Percentiles rank a stretch among this genome's conserved stretches.
Evolutionary conservation across 1,284 basidiomycete species (phyloP).

Genomic region (Heterobasidion occidentale): DNA sequence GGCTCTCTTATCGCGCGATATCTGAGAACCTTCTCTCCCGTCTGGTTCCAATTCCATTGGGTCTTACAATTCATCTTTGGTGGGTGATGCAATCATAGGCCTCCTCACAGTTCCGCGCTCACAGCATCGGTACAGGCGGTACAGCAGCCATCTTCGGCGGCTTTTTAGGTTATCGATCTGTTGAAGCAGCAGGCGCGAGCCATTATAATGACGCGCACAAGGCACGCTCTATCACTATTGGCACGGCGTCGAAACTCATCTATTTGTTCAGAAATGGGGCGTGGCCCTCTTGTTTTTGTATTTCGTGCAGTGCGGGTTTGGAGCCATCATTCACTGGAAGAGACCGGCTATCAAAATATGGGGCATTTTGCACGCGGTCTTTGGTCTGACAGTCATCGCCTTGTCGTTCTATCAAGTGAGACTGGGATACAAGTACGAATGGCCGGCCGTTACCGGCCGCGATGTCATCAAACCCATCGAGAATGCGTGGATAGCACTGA

Average conservation of each 20-base stretch:
- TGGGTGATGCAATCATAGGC: not conserved
- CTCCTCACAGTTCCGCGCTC: not conserved
- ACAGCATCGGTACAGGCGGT: not conserved
- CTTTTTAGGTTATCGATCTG: not conserved
- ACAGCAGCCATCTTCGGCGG: not conserved
- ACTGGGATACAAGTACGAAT: not conserved
- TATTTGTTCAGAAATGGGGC: not conserved
- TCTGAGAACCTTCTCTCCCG: not conserved
- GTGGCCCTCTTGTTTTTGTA: not conserved
- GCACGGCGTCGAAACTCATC: too few relatives aligned
- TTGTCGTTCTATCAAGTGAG: not conserved
- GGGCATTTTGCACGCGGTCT: not conserved
- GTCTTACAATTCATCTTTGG: not conserved
- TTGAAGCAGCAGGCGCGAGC: not conserved
- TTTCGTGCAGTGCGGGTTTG: not conserved
- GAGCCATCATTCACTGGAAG: not conserved
- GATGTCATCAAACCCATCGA: not conserved
- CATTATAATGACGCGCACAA: not conserved
- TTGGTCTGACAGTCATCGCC: not conserved
- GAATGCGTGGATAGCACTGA: not conserved
- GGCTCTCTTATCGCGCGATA: not conserved
- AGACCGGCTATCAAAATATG: not conserved
- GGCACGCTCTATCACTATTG: not conserved
- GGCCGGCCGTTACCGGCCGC: not conserved
- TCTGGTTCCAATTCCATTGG: not conserved